Percentiles rank a stretch among this genome's conserved stretches.
Evolutionary conservation across 768 basidiomycete genomes (phyloP).

Genomic region (Lentinus tigrinus): DNA sequence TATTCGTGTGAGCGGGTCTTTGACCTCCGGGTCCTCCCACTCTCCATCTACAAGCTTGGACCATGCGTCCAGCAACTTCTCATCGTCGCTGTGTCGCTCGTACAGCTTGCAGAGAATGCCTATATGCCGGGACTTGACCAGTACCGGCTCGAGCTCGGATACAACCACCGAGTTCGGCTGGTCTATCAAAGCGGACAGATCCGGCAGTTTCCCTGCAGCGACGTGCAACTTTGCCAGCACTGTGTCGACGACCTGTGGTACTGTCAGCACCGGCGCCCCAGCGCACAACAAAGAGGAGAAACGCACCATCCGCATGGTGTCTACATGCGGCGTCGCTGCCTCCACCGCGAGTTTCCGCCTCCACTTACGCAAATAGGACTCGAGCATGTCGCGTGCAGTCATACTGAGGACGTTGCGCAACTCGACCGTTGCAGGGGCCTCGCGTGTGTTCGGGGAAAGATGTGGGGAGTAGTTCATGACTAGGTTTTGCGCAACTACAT

Average conservation of each 20-base stretch:
- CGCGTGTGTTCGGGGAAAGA: slow-evolving; percentile 64
- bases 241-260: slow-evolving; percentile 71
- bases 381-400: slow-evolving; percentile 77
- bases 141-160: slow-evolving; percentile 59
- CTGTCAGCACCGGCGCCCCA: background rate
- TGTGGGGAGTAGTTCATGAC: slow-evolving; percentile 91
- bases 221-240: slow-evolving; percentile 75
- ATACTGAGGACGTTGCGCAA: slow-evolving; percentile 59
- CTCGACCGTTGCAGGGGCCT: slow-evolving; percentile 69
- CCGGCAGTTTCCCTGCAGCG: slow-evolving; percentile 55
- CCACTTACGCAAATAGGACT: slow-evolving; percentile 63
- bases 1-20: slow-evolving; percentile 63
- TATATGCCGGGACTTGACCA: slow-evolving; percentile 53
- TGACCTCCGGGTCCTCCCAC: slow-evolving; percentile 61
- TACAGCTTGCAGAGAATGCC: slow-evolving; percentile 63
- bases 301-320: slow-evolving; percentile 23
- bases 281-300: background rate
- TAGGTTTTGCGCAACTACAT: slow-evolving; percentile 84
- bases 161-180: slow-evolving; percentile 53
- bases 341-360: slow-evolving; percentile 44
- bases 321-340: slow-evolving; percentile 21
- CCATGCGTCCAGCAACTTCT: slow-evolving; percentile 67
- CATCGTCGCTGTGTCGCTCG: slow-evolving; percentile 51
- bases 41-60: slow-evolving; percentile 65
- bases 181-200: slow-evolving; percentile 58